Evolutionary conservation across 495 filamentous ascomycete genomes (phyloP).

Genomic region (Daldinia loculata): DNA sequence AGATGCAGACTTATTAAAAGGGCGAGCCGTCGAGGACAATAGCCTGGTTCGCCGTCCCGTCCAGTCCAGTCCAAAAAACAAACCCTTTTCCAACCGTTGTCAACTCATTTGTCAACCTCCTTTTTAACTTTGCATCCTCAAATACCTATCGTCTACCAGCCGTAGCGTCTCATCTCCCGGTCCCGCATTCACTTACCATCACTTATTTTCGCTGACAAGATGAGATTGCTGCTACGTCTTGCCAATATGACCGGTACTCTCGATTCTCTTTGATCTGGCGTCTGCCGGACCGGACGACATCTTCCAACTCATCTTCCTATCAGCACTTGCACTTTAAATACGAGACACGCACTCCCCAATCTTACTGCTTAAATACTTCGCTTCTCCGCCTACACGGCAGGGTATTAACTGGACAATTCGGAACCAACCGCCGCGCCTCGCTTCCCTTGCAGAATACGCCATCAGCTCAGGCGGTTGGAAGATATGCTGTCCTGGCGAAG

Average conservation of each 20-base stretch:
- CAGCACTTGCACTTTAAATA: background rate
- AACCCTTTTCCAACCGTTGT: background rate
- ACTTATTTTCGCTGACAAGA: slow-evolving; percentile 17
- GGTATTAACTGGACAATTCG: background rate
- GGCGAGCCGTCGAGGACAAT: slow-evolving; percentile 24
- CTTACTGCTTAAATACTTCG: background rate
- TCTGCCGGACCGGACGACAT: slow-evolving; percentile 24
- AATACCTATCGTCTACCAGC: background rate
- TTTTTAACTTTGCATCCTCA: background rate
- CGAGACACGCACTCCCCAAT: background rate
- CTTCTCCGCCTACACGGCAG: background rate
- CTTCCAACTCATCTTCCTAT: background rate
- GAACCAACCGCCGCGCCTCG: background rate
- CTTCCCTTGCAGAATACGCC: background rate
- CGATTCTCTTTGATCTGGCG: slow-evolving; percentile 35
- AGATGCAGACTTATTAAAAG: slow-evolving; percentile 18
- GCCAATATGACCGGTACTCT: slow-evolving; percentile 32
- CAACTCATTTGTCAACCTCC: background rate
- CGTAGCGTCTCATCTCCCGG: background rate
- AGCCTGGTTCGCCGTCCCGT: slow-evolving; percentile 15
- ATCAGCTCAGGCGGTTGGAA: background rate
- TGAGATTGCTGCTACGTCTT: slow-evolving; percentile 24
- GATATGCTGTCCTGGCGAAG: background rate
- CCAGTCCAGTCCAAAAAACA: too few relatives aligned
- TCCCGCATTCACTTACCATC: background rate